A percentile compares a stretch with the other conserved stretches of the same genome.
phyloP scores from a whole-genome alignment of 768 basidiomycete species.

The Polyporus arcularius region DNA sequence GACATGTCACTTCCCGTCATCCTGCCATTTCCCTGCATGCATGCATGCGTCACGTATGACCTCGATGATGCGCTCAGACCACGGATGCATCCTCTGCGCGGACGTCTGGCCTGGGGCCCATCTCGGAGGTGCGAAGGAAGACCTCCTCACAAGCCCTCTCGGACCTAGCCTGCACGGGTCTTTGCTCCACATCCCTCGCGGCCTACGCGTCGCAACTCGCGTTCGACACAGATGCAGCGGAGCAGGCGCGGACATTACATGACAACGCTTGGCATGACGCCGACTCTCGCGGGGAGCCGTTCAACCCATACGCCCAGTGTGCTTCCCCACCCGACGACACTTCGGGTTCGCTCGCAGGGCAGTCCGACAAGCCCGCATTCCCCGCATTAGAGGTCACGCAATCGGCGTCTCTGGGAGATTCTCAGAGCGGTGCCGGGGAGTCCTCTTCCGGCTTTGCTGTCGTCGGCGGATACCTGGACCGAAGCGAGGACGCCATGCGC shows the following conservation, averaged over 20 bases:
- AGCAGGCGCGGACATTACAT: background rate
- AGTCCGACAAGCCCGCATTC: background rate
- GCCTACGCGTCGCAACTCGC: conserved; percentile 18
- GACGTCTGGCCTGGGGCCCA: conserved; percentile 14
- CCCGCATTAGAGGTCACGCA: background rate
- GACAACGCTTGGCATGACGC: conserved; percentile 5
- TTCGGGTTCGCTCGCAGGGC: background rate
- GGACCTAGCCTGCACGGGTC: conserved; percentile 21
- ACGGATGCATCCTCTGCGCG: conserved; percentile 8
- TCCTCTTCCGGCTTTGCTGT: conserved; percentile 17
- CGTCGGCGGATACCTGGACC: conserved; percentile 16
- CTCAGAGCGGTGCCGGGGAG: background rate
- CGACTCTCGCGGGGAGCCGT: background rate
- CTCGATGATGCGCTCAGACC: conserved; percentile 2
- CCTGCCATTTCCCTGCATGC: background rate
- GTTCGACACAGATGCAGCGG: conserved; percentile 1
- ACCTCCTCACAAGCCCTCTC: conserved; percentile 22
- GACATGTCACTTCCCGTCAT: conserved; percentile 8
- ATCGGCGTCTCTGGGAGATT: background rate
- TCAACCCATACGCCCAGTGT: conserved; percentile 15
- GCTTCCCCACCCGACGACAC: conserved; percentile 1
- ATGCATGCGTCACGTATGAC: conserved; percentile 9
- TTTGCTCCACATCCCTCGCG: conserved; percentile 22
- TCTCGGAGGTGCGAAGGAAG: conserved; percentile 12
- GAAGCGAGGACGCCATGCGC: conserved; percentile 26